Base-by-base conservation (phyloP, 192 early-diverging fungal genomes). In the Backusella luteola region DNA sequence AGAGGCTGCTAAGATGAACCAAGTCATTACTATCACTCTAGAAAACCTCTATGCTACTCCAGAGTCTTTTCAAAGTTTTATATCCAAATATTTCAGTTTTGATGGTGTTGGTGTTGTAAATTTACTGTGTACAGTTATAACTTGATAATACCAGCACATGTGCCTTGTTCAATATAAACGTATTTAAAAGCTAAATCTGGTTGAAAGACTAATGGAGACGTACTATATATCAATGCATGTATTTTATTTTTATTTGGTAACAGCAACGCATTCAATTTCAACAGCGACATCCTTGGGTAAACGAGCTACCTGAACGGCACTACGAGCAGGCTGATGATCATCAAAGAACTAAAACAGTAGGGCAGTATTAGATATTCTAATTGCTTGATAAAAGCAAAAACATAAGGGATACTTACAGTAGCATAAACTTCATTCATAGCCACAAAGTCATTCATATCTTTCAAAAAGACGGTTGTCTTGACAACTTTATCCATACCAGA, bases 401-500 rank as follows among this genome's bases (percentile, higher is more conserved):
- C 3, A 67, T 2, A 69, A 8, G 38, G 15, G 34, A 36, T 44
- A 34, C 56, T 73, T 79, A 92, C 90, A 79, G 91, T 87, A 52
- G 85, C 90, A 73, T 99, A 99, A 46, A 94, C 86, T 76, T 94
- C 91, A 84, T 99, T 99, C 90, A 99, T 95, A 32, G 82, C 84
- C 17, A 81, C 88, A 88, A 97, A 99, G 83, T 97, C 94, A 84
- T 94, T 93, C 89, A 94, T 94, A 79, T 90, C 89, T 83, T 96
- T 93, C 38, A 99, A 79, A 81, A 98, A 99, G 52, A 97, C 96
- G 14, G 96, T 98, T 14, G 96, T 96, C 88, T 99, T 99, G 81
- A 98, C 92, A 9, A 98, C 93, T 67, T 93, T 90, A 69, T 93
- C 86, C 38, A 99, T 88, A 41, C 89, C 89, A 73, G 94, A 91